These are phyloP conservation scores for Colletotrichum orbiculare DNA, from an alignment of 2,329 filamentous ascomycete species.

Conservation along the genomic window DNA sequence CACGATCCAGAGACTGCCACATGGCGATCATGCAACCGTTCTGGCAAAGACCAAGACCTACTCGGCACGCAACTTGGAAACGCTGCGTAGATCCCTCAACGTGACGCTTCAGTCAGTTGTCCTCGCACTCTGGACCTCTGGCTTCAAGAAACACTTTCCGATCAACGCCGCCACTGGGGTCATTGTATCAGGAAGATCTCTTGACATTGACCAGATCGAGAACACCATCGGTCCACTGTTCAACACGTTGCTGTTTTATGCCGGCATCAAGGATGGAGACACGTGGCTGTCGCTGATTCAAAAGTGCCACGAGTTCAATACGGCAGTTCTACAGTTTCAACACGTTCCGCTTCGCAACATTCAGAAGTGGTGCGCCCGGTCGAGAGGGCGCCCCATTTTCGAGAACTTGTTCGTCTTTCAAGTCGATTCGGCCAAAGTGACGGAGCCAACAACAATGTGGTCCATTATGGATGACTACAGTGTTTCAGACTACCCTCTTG, in stretches of 20 bases:
- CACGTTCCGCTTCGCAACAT: conserved; percentile 83
- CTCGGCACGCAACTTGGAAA: conserved; percentile 54
- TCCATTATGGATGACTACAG: conserved; percentile 57
- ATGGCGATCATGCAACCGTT: conserved; percentile 16
- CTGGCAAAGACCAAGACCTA: conserved; percentile 25
- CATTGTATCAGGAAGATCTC: conserved; percentile 80
- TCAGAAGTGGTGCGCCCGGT: conserved; percentile 75
- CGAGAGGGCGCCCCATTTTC: conserved; percentile 71
- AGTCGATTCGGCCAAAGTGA: conserved; percentile 45
- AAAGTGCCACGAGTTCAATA: conserved; percentile 77
- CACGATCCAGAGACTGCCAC: conserved; percentile 34
- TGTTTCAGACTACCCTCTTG: conserved; percentile 77
- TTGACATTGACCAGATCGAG: conserved; percentile 75
- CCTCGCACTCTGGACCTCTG: conserved; percentile 78
- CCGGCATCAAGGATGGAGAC: conserved; percentile 54
- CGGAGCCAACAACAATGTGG: conserved; percentile 60
- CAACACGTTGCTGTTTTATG: conserved; percentile 84
- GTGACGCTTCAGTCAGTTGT: conserved; percentile 84
- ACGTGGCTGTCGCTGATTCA: conserved; percentile 71
- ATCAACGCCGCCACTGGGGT: conserved; percentile 72
- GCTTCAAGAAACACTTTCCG: conserved; percentile 64
- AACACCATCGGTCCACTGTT: conserved; percentile 84
- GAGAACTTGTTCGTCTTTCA: conserved; percentile 88
- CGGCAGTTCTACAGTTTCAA: conserved; percentile 75
- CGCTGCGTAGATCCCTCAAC: conserved; percentile 66